Evolutionary conservation across 2,329 filamentous ascomycete genomes (phyloP), one percentile per base, ranked within the genome.

Genomic region (Hirsutella thompsonii): DNA sequence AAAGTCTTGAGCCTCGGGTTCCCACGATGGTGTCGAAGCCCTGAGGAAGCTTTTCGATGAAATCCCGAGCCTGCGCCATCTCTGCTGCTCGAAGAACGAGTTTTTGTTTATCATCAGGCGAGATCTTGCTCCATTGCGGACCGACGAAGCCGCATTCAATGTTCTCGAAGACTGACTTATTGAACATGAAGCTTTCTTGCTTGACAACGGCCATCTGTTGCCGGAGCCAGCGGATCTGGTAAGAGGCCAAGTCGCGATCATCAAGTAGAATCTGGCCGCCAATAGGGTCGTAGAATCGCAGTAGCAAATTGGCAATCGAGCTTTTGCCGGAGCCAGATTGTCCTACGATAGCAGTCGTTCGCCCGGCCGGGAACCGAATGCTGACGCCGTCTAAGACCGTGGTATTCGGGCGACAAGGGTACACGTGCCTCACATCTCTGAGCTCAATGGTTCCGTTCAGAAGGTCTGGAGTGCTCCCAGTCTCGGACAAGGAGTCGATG

Each of bases 311-410:
- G 0, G 73, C 58, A 3, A 72, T 58, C 1, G 68, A 72, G 28
- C 64, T 69, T 42, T 74, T 74, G 0, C 69, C 69, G n/a, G 56
- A 66, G 0, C 72, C 72, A 23, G 67, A 71, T 3, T 66, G 60
- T 0, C 72, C 72, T 1, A 76, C 70, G 26, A 76, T 60, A 8
- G 72, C 72, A 0, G 71, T 74, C 38, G 60, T 58, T 46, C 67
- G 61, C 30, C 56, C 53, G 4, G 58, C 50, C 5, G 43, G 72
- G 60, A 68, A 55, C 0, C 38, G 48, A 3, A 68, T 44, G 34
- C 51, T 52, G 11, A 69, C 43, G 3, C 49, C 47, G 20, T 62
- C 46, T 3, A 68, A 46, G 2, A 68, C 60, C n/a, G 53, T 48
- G 20, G 62, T 53, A 28, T 61, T 62, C 2, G 69, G 66, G 3